Evolutionary conservation across 768 basidiomycete species (phyloP).

Genomic region (Neoboletus brunneissimus): DNA sequence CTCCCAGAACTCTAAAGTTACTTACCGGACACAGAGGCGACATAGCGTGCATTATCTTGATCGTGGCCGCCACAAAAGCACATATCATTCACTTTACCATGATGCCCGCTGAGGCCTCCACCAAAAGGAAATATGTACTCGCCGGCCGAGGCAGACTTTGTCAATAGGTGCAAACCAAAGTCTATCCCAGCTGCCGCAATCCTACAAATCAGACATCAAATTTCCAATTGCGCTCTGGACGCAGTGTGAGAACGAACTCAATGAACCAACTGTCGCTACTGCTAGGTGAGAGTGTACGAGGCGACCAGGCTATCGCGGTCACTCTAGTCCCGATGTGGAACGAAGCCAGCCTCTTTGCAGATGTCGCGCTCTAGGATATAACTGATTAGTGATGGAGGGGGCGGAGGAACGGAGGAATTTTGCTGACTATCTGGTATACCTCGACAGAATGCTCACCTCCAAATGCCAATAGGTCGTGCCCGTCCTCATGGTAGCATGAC

Average conservation of each 20-base stretch:
- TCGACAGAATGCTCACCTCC: conserved; percentile 74
- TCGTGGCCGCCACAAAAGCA: conserved; percentile 74
- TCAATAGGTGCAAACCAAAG: conserved; percentile 68
- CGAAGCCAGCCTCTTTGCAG: conserved; percentile 54
- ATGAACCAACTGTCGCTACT: conserved; percentile 63
- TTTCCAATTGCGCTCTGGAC: conserved; percentile 1
- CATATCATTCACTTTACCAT: conserved; percentile 75
- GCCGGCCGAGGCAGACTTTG: conserved; percentile 45
- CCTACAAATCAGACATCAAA: conserved; percentile 37
- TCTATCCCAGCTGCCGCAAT: conserved; percentile 66
- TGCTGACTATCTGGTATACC: conserved; percentile 59
- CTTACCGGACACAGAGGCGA: conserved; percentile 78
- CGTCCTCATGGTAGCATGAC: conserved; percentile 63
- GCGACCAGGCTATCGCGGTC: conserved; percentile 79
- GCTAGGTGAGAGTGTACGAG: conserved; percentile 64
- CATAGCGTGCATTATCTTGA: conserved; percentile 65
- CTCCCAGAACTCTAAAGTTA: background rate
- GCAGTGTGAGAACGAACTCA: conserved; percentile 48
- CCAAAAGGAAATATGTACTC: conserved; percentile 70
- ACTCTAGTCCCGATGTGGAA: conserved; percentile 71
- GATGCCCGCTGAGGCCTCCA: conserved; percentile 78
- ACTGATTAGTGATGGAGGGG: conserved; percentile 3
- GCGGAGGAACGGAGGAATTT: conserved; percentile 2
- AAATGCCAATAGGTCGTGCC: conserved; percentile 63
- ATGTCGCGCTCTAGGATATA: conserved; percentile 38